Percentiles rank a stretch among this genome's conserved stretches.
Conservation (phyloP, 805 yeast species). For the Pichia pseudocactophila region DNA sequence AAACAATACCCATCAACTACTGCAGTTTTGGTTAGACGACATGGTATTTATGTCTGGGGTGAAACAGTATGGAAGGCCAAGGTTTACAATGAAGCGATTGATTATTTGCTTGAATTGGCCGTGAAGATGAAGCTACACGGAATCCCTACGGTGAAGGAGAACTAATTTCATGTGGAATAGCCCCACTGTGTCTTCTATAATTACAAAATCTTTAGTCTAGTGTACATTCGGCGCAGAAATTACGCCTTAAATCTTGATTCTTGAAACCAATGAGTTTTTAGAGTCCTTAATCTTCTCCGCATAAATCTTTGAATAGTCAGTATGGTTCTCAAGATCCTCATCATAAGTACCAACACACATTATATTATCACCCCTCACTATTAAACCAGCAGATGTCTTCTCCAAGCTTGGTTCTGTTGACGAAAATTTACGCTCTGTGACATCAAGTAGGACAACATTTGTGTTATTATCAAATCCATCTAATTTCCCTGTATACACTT, state of each 20-base stretch:
- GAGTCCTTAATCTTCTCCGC: conserved; percentile 23
- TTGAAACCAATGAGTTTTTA: conserved; percentile 20
- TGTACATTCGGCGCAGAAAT: not conserved
- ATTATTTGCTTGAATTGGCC: conserved; percentile 77
- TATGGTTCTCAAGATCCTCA: conserved; percentile 29
- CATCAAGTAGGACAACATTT: conserved; percentile 45
- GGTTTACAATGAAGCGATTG: conserved; percentile 86
- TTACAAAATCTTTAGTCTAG: not conserved
- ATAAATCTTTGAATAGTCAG: conserved; percentile 32
- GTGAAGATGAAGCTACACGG: conserved; percentile 71
- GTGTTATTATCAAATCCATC: conserved; percentile 61
- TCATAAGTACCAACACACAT: conserved; percentile 50
- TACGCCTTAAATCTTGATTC: not conserved
- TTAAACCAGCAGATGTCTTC: conserved; percentile 37
- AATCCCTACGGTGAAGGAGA: conserved; percentile 37
- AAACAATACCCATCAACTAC: conserved; percentile 65
- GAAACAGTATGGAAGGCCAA: conserved; percentile 88
- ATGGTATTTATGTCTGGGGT: conserved; percentile 97
- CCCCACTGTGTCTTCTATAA: not conserved
- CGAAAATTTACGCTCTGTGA: conserved; percentile 43
- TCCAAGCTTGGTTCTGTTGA: conserved; percentile 31
- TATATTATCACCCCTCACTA: conserved; percentile 52
- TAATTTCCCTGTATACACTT: conserved; percentile 37
- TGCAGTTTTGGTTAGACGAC: conserved; percentile 86
- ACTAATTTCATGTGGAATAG: not conserved